Percentiles rank a stretch among this genome's conserved stretches.
Evolutionary conservation across 2,329 filamentous ascomycete species (phyloP).

Genomic region (Dactylonectria estremocensis): DNA sequence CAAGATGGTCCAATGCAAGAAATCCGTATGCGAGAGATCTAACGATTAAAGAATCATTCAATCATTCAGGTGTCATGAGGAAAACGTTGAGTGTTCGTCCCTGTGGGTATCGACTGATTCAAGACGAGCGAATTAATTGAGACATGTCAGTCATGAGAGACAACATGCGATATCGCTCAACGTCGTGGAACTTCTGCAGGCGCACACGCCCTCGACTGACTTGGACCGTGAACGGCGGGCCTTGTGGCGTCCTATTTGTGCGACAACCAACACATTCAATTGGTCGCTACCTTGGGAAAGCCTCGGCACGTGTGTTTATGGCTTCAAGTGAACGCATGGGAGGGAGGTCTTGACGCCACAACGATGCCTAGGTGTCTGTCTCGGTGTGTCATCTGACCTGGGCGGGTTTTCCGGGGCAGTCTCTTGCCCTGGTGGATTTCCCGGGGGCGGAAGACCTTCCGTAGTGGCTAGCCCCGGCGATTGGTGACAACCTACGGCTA

Average conservation of each 20-base stretch:
- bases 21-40: neutral
- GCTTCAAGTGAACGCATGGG: conserved; percentile 3
- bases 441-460: conserved; percentile 24
- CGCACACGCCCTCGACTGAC: conserved; percentile 40
- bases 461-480: conserved; percentile 9
- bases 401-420: conserved; percentile 6
- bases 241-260: conserved; percentile 40
- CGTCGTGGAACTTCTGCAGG: conserved; percentile 41
- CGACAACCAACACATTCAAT: conserved; percentile 34
- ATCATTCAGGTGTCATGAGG: conserved; percentile 11
- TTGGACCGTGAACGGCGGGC: conserved; percentile 43
- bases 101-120: conserved; percentile 36
- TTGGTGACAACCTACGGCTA: neutral
- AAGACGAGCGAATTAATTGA: conserved; percentile 29
- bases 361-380: conserved; percentile 4
- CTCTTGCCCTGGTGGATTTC: conserved; percentile 6
- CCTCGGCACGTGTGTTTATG: conserved; percentile 2
- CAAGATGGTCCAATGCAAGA: conserved; percentile 13
- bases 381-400: conserved; percentile 12
- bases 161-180: conserved; percentile 33
- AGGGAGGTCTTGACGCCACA: conserved; percentile 27
- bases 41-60: neutral
- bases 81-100: conserved; percentile 15
- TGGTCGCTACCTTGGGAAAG: conserved; percentile 13
- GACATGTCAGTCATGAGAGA: conserved; percentile 40